Evolutionary conservation across 768 basidiomycete species (phyloP).

Genomic region (Phaffia australis): DNA sequence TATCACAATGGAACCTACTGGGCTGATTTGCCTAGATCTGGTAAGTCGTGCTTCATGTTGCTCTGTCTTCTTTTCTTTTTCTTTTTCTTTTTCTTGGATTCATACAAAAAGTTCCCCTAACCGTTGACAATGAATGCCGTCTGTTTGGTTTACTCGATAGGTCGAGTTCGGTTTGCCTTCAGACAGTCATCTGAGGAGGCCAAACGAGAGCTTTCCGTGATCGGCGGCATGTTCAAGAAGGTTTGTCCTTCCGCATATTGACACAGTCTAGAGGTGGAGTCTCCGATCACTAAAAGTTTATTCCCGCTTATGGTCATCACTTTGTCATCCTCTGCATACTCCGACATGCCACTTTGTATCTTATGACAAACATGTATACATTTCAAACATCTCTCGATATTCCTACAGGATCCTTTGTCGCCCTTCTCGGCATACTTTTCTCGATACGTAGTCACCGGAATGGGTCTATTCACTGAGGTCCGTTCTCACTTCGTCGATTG

Average conservation of each 20-base stretch:
- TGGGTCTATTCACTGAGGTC: slow-evolving; percentile 24
- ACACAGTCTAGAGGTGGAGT: not conserved
- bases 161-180: slow-evolving; percentile 34
- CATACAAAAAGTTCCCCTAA: not conserved
- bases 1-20: slow-evolving; percentile 34
- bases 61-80: no score
- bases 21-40: slow-evolving; percentile 37
- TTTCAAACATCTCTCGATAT: not conserved
- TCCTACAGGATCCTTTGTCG: slow-evolving; percentile 13
- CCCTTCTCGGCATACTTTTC: slow-evolving; percentile 32
- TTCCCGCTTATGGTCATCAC: not conserved
- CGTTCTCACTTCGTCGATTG: no score
- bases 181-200: slow-evolving; percentile 35
- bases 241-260: not conserved
- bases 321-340: not conserved
- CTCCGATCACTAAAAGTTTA: not conserved
- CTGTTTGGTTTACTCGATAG: not conserved
- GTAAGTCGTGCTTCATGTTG: not conserved
- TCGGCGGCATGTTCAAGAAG: slow-evolving; percentile 38
- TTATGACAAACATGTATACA: no score
- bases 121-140: not conserved
- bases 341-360: no score
- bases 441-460: slow-evolving; percentile 35
- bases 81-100: not conserved
- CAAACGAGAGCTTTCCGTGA: slow-evolving; percentile 33